Percentiles rank a stretch among this genome's conserved stretches.
phyloP scores from a whole-genome alignment of 2,329 filamentous ascomycete species.

The Plectosphaerella cucumerina region DNA sequence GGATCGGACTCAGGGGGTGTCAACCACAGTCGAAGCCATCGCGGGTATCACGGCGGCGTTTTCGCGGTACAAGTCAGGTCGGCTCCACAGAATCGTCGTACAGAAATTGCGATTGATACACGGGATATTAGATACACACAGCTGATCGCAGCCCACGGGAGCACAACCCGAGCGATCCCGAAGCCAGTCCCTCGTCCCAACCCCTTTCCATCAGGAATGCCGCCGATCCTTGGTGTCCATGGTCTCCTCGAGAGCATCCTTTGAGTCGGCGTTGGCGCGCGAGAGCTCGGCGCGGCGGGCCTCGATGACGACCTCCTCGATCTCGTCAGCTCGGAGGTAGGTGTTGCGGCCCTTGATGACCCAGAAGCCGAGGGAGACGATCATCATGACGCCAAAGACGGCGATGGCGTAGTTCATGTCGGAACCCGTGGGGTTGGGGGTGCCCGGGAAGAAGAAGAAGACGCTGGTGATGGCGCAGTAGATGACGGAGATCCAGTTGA shows the following conservation, averaged over 20 bases:
- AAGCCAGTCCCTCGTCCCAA: too few relatives aligned
- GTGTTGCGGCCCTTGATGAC: conserved; percentile 37
- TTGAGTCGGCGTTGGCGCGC: neutral
- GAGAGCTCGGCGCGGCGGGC: conserved; percentile 4
- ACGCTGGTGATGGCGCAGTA: conserved; percentile 49
- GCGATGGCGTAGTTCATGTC: conserved; percentile 57
- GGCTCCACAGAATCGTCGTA: too few relatives aligned
- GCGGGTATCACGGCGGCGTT: too few relatives aligned
- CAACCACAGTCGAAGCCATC: too few relatives aligned
- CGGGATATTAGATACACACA: too few relatives aligned
- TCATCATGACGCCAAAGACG: conserved; percentile 51
- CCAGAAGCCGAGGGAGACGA: conserved; percentile 47
- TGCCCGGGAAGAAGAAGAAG: conserved; percentile 50
- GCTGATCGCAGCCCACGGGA: too few relatives aligned
- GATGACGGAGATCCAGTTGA: conserved; percentile 44
- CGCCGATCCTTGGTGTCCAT: too few relatives aligned
- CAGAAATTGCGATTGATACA: too few relatives aligned
- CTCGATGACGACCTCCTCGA: conserved; percentile 5
- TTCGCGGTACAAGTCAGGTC: too few relatives aligned
- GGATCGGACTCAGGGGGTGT: too few relatives aligned
- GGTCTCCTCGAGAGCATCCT: neutral
- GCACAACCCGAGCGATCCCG: too few relatives aligned
- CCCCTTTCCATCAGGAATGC: too few relatives aligned
- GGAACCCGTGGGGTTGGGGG: conserved; percentile 35
- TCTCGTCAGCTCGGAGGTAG: conserved; percentile 18